phyloP scores from a whole-genome alignment of 176 grass and related monocot genomes.

The Alloteropsis semialata region DNA sequence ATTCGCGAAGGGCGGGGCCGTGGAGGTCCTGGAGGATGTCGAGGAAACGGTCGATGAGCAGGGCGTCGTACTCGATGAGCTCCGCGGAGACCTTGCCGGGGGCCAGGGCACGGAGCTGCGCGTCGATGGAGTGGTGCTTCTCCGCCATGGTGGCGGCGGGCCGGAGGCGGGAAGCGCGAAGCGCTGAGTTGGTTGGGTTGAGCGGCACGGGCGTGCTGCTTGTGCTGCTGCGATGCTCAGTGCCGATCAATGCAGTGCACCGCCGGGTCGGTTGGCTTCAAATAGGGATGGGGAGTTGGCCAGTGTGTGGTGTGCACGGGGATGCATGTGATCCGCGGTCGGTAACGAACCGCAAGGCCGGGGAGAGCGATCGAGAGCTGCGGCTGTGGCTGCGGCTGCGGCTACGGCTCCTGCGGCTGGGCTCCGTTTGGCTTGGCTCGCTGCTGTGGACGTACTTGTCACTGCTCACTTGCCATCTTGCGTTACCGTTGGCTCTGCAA shows the following conservation, averaged over 20 bases:
- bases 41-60: conserved; percentile 68
- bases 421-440: too few relatives aligned
- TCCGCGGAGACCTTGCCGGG: conserved; percentile 64
- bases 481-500: too few relatives aligned
- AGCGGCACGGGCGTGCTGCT: too few relatives aligned
- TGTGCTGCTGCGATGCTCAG: neutral
- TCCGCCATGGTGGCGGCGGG: conserved; percentile 4
- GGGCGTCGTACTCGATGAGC: conserved; percentile 67
- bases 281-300: neutral
- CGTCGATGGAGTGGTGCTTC: conserved; percentile 68
- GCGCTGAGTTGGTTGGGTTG: neutral
- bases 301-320: neutral
- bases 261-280: neutral
- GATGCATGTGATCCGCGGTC: neutral
- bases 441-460: too few relatives aligned
- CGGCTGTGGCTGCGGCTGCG: too few relatives aligned
- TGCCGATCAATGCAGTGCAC: too few relatives aligned
- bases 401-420: too few relatives aligned
- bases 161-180: neutral
- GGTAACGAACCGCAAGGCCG: too few relatives aligned
- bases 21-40: conserved; percentile 74
- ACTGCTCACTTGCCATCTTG: too few relatives aligned
- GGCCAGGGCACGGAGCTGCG: conserved; percentile 51
- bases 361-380: too few relatives aligned
- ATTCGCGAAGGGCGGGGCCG: conserved; percentile 48